Conservation (phyloP, 192 early-diverging fungal genomes). For the Podila clonocystis region DNA sequence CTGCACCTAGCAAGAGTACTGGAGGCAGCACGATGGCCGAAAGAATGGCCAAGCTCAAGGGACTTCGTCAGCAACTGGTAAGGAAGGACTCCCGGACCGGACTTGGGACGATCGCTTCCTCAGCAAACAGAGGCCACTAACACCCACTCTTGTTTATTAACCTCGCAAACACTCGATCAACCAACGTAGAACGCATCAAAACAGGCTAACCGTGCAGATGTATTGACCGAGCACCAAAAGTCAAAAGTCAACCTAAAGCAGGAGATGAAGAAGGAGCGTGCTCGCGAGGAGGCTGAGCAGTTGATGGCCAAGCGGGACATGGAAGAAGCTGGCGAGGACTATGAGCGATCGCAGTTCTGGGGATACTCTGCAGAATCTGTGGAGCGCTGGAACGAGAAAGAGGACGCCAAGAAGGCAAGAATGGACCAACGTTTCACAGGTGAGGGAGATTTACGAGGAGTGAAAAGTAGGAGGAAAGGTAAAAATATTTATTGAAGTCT, state of each 20-base stretch:
- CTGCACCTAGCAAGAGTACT: neutral
- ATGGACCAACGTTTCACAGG: constrained; percentile 87
- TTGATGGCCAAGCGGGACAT: constrained; percentile 68
- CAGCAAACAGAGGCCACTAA: neutral
- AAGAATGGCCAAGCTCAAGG: constrained; percentile 43
- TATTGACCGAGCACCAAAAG: constrained; percentile 80
- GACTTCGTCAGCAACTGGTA: constrained; percentile 48
- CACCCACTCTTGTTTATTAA: neutral
- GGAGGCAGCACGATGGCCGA: constrained; percentile 29
- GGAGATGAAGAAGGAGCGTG: constrained; percentile 72
- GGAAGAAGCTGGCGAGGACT: constrained; percentile 80
- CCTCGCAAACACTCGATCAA: constrained; percentile 37
- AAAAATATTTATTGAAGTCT: neutral
- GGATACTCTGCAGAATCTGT: constrained; percentile 89
- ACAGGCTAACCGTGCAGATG: constrained; percentile 78
- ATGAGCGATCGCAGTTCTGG: constrained; percentile 84
- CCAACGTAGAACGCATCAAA: constrained; percentile 42
- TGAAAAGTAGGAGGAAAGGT: no score
- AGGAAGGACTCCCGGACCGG: neutral
- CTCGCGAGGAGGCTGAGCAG: constrained; percentile 78
- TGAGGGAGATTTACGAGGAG: constrained; percentile 17
- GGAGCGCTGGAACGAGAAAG: constrained; percentile 85
- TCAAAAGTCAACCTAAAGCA: constrained; percentile 72
- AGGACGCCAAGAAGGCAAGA: constrained; percentile 70
- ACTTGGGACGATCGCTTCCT: neutral